Conservation (phyloP, 148 eudicot genomes). For the Cornus florida region DNA sequence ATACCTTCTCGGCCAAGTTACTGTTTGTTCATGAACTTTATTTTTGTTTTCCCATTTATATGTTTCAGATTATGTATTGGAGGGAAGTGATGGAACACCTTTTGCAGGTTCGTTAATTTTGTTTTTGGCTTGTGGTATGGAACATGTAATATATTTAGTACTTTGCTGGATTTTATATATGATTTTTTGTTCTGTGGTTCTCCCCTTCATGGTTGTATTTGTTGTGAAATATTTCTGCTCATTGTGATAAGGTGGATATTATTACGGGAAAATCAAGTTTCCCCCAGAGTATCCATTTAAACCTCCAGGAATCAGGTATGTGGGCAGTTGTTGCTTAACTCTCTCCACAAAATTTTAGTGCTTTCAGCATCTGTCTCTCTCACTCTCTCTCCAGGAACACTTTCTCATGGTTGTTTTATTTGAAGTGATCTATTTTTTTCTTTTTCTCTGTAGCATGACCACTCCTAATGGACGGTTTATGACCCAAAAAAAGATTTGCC, state of each 20-base stretch:
- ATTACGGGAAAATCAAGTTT: slow-evolving; percentile 90
- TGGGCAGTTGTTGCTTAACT: slow-evolving; percentile 6
- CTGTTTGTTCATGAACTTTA: neutral
- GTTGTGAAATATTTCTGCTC: slow-evolving; percentile 4
- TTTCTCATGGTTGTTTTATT: slow-evolving; percentile 10
- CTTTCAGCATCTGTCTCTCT: neutral
- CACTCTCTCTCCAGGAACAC: neutral
- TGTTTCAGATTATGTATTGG: slow-evolving; percentile 84
- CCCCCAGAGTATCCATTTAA: slow-evolving; percentile 97
- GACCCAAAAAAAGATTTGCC: slow-evolving; percentile 91
- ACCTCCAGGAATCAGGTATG: slow-evolving; percentile 92
- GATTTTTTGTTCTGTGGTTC: too few species aligned
- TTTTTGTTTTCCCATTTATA: neutral
- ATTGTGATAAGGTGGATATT: slow-evolving; percentile 69
- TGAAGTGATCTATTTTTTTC: neutral
- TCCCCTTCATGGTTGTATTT: slow-evolving; percentile 2
- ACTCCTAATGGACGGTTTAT: slow-evolving; percentile 93
- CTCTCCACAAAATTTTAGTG: neutral
- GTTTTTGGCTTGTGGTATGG: neutral
- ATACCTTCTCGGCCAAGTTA: neutral
- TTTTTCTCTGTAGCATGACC: slow-evolving; percentile 63
- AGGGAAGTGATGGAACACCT: slow-evolving; percentile 97
- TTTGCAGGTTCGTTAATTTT: slow-evolving; percentile 80
- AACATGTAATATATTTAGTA: neutral
- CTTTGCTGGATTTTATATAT: too few species aligned